phyloP scores from a whole-genome alignment of 2,329 filamentous ascomycete genomes.

The Taxawa tesnikishii region DNA sequence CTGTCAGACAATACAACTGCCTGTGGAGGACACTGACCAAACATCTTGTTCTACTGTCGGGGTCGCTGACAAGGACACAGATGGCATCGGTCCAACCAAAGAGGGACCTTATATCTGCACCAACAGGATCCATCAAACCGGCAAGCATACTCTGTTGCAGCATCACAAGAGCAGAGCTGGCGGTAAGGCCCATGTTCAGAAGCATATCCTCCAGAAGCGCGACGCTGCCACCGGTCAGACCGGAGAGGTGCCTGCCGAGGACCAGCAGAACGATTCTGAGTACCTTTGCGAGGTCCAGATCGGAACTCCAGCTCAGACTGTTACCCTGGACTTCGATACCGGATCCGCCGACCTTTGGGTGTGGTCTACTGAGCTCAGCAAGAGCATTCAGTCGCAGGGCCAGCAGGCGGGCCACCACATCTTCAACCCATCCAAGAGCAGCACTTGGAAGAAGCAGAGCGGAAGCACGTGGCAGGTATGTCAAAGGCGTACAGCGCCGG shows the following conservation, averaged over 20 bases:
- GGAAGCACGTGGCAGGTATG: slow-evolving; percentile 49
- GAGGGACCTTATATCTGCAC: slow-evolving; percentile 48
- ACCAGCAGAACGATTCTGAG: slow-evolving; percentile 54
- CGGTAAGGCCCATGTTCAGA: slow-evolving; percentile 32
- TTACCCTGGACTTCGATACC: slow-evolving; percentile 56
- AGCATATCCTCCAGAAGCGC: slow-evolving; percentile 36
- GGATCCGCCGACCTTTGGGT: slow-evolving; percentile 58
- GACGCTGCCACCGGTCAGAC: slow-evolving; percentile 16
- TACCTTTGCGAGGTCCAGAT: slow-evolving; percentile 54
- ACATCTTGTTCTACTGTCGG: neutral
- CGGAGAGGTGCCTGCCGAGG: slow-evolving; percentile 29
- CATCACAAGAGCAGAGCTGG: slow-evolving; percentile 32
- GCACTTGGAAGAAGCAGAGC: slow-evolving; percentile 39
- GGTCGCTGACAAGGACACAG: too few relatives aligned
- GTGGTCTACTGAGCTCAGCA: slow-evolving; percentile 15
- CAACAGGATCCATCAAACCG: slow-evolving; percentile 35
- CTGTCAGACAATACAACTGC: too few relatives aligned
- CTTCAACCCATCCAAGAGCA: slow-evolving; percentile 50
- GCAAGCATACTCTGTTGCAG: slow-evolving; percentile 19
- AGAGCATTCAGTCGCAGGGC: slow-evolving; percentile 15
- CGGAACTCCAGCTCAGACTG: slow-evolving; percentile 50
- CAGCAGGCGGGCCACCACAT: slow-evolving; percentile 34
- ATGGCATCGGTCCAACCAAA: slow-evolving; percentile 49
- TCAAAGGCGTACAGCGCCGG: too few relatives aligned
- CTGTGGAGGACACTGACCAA: too few relatives aligned